Evolutionary conservation across 345 rosid genomes (phyloP).

Genomic region (Lepidium africanum): DNA sequence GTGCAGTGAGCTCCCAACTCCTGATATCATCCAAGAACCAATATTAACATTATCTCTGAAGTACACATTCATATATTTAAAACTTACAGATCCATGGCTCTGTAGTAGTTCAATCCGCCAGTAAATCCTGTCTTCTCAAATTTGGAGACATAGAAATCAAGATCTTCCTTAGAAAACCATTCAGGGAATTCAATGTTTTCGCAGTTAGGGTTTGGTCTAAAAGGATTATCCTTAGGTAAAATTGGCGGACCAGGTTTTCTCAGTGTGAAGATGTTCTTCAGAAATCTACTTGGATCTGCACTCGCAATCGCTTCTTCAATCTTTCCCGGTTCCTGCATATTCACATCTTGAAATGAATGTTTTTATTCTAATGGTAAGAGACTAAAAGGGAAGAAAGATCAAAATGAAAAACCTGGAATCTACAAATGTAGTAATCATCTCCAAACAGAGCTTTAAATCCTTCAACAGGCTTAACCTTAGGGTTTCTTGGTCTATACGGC

Average conservation of each 20-base stretch:
- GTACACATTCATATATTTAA: background rate
- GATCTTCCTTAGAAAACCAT: constrained; percentile 64
- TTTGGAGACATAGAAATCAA: constrained; percentile 38
- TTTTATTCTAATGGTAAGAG: background rate
- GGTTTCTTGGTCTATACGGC: constrained; percentile 62
- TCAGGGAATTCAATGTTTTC: constrained; percentile 35
- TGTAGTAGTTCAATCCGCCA: constrained; percentile 71
- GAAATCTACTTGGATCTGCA: constrained; percentile 30
- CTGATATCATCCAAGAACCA: constrained; percentile 20
- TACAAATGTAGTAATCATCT: constrained; percentile 76
- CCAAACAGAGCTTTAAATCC: constrained; percentile 49
- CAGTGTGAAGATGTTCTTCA: constrained; percentile 34
- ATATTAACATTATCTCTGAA: background rate
- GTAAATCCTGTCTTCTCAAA: constrained; percentile 55
- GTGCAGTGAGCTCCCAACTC: constrained; percentile 69
- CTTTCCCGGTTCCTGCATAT: constrained; percentile 45
- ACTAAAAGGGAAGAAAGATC: background rate
- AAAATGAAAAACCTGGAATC: constrained; percentile 58
- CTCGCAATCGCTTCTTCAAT: constrained; percentile 48
- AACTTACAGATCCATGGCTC: constrained; percentile 63
- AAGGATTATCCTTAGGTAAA: constrained; percentile 41
- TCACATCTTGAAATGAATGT: background rate
- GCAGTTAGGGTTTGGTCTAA: constrained; percentile 14
- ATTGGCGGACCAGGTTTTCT: constrained; percentile 41
- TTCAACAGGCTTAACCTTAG: constrained; percentile 45